Evolutionary conservation across 148 eudicot genomes (phyloP).

Genomic region (Silene conica): DNA sequence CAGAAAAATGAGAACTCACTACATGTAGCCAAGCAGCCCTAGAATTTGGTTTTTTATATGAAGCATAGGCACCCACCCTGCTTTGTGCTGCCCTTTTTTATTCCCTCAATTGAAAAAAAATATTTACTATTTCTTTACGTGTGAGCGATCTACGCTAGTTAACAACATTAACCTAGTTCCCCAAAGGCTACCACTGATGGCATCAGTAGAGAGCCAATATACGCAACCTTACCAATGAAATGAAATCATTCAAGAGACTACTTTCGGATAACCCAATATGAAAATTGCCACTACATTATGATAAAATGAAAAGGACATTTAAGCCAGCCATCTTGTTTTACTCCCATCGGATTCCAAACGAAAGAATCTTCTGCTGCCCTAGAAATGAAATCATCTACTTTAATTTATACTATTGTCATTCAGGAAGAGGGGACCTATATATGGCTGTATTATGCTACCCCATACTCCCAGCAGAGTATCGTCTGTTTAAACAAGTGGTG

Average conservation of each 20-base stretch:
- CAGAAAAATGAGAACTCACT: not conserved
- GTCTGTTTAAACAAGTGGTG: not conserved
- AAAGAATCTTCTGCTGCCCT: too few relatives aligned
- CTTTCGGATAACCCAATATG: too few relatives aligned
- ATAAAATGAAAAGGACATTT: not conserved
- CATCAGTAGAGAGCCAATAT: too few relatives aligned
- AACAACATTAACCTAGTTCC: too few relatives aligned
- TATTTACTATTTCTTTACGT: not conserved
- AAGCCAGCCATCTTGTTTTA: not conserved
- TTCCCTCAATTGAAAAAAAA: not conserved
- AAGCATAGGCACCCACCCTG: not conserved
- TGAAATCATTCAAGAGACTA: too few relatives aligned
- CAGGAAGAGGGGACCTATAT: not conserved
- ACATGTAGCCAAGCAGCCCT: not conserved
- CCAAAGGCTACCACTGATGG: too few relatives aligned
- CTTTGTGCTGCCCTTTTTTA: not conserved
- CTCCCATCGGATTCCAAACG: too few relatives aligned
- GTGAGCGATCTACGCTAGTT: not conserved
- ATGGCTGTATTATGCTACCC: slow-evolving; percentile 3
- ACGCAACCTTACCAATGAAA: too few relatives aligned
- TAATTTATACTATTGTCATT: not conserved
- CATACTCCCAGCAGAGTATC: not conserved
- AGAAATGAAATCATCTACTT: not conserved
- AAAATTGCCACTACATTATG: not conserved
- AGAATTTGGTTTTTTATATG: not conserved